phyloP scores from a whole-genome alignment of 805 yeast species.

The Starmerella etchellsii region DNA sequence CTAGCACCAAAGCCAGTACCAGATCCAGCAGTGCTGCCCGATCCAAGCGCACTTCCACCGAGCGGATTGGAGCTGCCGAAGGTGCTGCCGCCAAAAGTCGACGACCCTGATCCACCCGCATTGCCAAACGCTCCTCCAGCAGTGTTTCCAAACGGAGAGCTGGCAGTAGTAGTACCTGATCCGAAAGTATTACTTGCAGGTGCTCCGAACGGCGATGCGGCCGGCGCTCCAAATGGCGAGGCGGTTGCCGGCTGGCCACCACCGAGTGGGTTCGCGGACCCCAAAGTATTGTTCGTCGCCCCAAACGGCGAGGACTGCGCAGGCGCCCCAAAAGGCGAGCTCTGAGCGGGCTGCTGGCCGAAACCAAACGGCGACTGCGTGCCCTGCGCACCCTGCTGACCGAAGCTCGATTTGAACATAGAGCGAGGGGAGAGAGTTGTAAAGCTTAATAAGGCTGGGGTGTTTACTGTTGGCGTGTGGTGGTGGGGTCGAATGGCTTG shows the following conservation, averaged over 20 bases:
- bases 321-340: constrained; percentile 13
- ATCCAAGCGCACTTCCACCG: too few relatives aligned
- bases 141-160: constrained; percentile 20
- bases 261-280: too few relatives aligned
- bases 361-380: constrained; percentile 10
- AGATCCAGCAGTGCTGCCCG: neutral
- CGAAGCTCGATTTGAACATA: constrained; percentile 12
- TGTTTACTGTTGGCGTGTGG: too few relatives aligned
- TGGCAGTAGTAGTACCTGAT: constrained; percentile 10
- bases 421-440: too few relatives aligned
- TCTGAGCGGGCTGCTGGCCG: constrained; percentile 13
- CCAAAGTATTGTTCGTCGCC: neutral
- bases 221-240: constrained; percentile 19
- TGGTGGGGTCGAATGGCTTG: too few relatives aligned
- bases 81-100: too few relatives aligned
- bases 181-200: constrained; percentile 15
- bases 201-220: constrained; percentile 24
- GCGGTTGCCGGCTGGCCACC: constrained; percentile 8
- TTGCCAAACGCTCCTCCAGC: constrained; percentile 6
- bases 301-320: constrained; percentile 33
- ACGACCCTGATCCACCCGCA: neutral
- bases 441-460: too few relatives aligned
- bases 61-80: constrained; percentile 16
- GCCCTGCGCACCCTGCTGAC: constrained; percentile 14
- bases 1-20: neutral